These are phyloP conservation scores for Neopestalotiopsis rosae DNA, from an alignment of 2,329 filamentous ascomycete species.

Conservation along the genomic window DNA sequence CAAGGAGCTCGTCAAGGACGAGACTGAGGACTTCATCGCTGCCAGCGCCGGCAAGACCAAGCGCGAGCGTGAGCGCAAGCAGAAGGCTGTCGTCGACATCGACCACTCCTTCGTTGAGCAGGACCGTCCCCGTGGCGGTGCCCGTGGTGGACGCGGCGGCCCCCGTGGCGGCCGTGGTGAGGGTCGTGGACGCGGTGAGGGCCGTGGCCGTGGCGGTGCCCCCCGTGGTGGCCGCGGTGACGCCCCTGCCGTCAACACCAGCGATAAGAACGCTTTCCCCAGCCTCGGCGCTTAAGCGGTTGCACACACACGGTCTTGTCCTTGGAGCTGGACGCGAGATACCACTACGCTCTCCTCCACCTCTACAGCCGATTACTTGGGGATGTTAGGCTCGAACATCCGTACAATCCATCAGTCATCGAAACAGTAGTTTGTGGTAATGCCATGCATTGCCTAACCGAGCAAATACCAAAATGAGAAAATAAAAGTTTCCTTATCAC, in stretches of 20 bases:
- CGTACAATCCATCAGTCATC: not conserved
- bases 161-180: conserved; percentile 45
- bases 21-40: conserved; percentile 79
- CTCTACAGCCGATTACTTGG: conserved; percentile 6
- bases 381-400: conserved; percentile 5
- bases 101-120: conserved; percentile 83
- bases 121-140: conserved; percentile 61
- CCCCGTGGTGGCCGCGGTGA: conserved; percentile 51
- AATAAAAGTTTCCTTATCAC: conserved; percentile 36
- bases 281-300: conserved; percentile 59
- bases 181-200: conserved; percentile 52
- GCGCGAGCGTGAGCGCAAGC: conserved; percentile 88
- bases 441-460: not conserved
- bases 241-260: conserved; percentile 59
- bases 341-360: conserved; percentile 20
- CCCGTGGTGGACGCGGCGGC: conserved; percentile 53
- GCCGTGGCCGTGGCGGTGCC: conserved; percentile 56
- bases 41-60: conserved; percentile 76
- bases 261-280: conserved; percentile 64
- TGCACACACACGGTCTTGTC: conserved; percentile 24
- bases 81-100: conserved; percentile 88
- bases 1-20: conserved; percentile 71
- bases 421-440: conserved; percentile 2
- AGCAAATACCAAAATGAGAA: conserved; percentile 20
- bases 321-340: conserved; percentile 22